Evolutionary conservation across 345 rosid genomes (phyloP).

Genomic region (Dovyalis caffra): DNA sequence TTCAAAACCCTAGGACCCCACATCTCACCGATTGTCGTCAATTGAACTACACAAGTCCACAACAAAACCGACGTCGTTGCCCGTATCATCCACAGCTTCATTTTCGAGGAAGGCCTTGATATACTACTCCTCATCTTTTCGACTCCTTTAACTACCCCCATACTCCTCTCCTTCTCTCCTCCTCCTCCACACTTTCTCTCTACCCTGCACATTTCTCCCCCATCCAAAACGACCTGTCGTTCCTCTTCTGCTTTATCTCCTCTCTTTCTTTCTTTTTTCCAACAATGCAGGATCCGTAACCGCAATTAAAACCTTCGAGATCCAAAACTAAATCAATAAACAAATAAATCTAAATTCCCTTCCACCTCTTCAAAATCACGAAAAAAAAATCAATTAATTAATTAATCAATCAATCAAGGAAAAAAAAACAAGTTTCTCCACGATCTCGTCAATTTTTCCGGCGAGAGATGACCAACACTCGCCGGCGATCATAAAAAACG

Average conservation of each 20-base stretch:
- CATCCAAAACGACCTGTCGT: slow-evolving; percentile 14
- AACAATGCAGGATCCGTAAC: slow-evolving; percentile 34
- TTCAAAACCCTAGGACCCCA: slow-evolving; percentile 89
- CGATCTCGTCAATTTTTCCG: slow-evolving; percentile 14
- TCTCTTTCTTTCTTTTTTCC: background rate
- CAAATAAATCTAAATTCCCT: background rate
- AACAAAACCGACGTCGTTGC: slow-evolving; percentile 83
- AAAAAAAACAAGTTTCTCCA: background rate
- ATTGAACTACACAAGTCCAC: slow-evolving; percentile 93
- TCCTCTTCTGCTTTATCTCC: background rate
- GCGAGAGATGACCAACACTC: background rate
- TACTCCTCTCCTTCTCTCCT: slow-evolving; percentile 35
- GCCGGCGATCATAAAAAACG: slow-evolving; percentile 16
- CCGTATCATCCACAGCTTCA: slow-evolving; percentile 87
- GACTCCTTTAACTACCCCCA: slow-evolving; percentile 23
- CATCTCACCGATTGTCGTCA: slow-evolving; percentile 80
- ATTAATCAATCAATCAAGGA: background rate
- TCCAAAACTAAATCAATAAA: background rate
- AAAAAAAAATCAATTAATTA: too few species aligned
- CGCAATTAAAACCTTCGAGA: background rate
- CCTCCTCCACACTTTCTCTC: slow-evolving; percentile 41
- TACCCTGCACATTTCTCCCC: slow-evolving; percentile 43
- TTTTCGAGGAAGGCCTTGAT: slow-evolving; percentile 39
- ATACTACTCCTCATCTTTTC: slow-evolving; percentile 46
- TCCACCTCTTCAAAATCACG: background rate